Evolutionary conservation across 192 early-diverging fungal species (phyloP).

Genomic region (Mortierella claussenii): DNA sequence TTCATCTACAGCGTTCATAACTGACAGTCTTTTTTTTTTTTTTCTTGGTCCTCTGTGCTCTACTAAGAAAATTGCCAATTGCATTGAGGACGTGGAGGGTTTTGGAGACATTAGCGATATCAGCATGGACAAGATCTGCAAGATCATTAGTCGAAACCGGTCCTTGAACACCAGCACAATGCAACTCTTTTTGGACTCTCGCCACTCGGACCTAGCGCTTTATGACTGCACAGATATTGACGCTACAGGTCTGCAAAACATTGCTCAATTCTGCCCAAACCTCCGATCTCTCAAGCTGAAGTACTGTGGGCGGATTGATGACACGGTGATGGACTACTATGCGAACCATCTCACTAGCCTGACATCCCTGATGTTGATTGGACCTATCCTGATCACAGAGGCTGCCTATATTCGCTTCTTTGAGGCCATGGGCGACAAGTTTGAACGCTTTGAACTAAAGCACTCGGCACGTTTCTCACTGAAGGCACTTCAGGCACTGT

Average conservation of each 20-base stretch:
- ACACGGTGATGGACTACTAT: conserved; percentile 57
- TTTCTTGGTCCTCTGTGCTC: not conserved
- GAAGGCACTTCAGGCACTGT: conserved; percentile 61
- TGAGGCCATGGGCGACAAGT: conserved; percentile 55
- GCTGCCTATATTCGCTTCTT: conserved; percentile 71
- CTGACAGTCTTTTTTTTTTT: not conserved
- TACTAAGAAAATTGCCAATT: conserved; percentile 76
- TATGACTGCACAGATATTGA: conserved; percentile 85
- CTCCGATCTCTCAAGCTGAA: conserved; percentile 71
- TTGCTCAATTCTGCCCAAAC: conserved; percentile 72
- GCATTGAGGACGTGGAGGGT: conserved; percentile 84
- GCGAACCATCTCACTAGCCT: conserved; percentile 56
- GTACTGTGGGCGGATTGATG: conserved; percentile 78
- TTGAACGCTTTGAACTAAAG: conserved; percentile 67
- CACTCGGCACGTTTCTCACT: conserved; percentile 67
- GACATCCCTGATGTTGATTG: conserved; percentile 68
- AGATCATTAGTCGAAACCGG: conserved; percentile 83
- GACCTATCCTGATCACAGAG: conserved; percentile 76
- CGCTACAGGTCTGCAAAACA: conserved; percentile 60
- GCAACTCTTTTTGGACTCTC: conserved; percentile 75
- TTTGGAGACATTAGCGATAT: conserved; percentile 83
- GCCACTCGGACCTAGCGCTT: conserved; percentile 65
- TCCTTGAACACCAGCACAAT: conserved; percentile 70
- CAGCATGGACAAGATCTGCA: conserved; percentile 77
- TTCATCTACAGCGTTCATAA: not conserved